Evolutionary conservation across 257 asterid genomes (phyloP).

Genomic region (Gentiana straminea): DNA sequence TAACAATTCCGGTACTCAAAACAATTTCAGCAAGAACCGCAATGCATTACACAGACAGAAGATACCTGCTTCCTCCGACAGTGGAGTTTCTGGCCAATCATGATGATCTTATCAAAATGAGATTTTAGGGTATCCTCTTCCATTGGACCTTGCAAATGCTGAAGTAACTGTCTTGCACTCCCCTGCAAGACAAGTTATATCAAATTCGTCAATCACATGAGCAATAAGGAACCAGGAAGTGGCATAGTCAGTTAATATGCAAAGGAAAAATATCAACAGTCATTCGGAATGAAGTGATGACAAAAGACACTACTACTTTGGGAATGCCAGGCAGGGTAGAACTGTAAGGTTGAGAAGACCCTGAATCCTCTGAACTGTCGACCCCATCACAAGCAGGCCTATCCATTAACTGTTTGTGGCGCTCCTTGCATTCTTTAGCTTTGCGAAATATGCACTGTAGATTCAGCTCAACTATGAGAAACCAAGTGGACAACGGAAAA

Average conservation of each 20-base stretch:
- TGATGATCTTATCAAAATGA: slow-evolving; percentile 80
- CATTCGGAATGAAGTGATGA: slow-evolving; percentile 4
- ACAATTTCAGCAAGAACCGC: not conserved
- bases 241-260: not conserved
- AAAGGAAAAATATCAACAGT: not conserved
- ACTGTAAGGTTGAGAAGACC: slow-evolving; percentile 89
- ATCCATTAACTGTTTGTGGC: slow-evolving; percentile 68
- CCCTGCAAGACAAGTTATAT: slow-evolving; percentile 47
- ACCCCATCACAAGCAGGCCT: slow-evolving; percentile 73
- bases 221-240: not conserved
- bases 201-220: too few relatives aligned
- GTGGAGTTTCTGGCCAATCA: slow-evolving; percentile 54
- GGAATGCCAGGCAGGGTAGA: slow-evolving; percentile 97
- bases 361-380: slow-evolving; percentile 95
- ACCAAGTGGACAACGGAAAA: not conserved
- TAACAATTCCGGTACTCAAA: not conserved
- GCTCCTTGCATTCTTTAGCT: slow-evolving; percentile 95
- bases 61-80: slow-evolving; percentile 62
- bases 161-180: slow-evolving; percentile 91
- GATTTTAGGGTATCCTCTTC: slow-evolving; percentile 90
- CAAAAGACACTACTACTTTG: slow-evolving; percentile 35
- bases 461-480: not conserved
- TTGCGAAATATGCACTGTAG: slow-evolving; percentile 77
- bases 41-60: not conserved
- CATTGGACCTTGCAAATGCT: slow-evolving; percentile 89